These are phyloP conservation scores for Trichocladium antarcticum DNA, from an alignment of 495 filamentous ascomycete species.

Conservation along the genomic window DNA sequence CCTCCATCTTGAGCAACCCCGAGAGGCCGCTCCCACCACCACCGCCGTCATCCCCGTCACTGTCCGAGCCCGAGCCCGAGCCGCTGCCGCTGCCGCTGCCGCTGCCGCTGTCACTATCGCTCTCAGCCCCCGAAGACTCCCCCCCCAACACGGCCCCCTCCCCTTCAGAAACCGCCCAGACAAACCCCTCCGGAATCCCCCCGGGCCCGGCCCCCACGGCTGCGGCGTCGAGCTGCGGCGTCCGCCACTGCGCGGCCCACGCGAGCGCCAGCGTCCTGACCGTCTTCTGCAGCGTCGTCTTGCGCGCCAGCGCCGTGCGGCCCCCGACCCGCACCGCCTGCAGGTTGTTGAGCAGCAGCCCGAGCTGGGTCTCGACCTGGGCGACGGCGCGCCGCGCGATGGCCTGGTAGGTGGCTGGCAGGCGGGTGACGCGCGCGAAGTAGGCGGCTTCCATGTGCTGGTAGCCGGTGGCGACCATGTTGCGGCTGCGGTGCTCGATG, in stretches of 20 bases:
- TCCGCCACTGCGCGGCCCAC: constrained; percentile 6
- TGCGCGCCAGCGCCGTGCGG: constrained; percentile 1
- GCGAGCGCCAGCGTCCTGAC: background rate
- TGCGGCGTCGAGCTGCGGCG: background rate
- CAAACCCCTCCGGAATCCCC: background rate
- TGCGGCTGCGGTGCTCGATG: background rate
- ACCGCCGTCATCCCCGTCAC: background rate
- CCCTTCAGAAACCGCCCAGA: background rate
- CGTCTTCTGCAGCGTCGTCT: constrained; percentile 5
- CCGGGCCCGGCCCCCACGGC: background rate
- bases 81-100: background rate
- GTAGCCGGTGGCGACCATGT: background rate
- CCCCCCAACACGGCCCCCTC: background rate
- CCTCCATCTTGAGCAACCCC: too few species aligned
- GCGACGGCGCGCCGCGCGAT: background rate
- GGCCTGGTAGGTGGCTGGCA: background rate
- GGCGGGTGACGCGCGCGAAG: background rate
- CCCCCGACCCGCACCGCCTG: background rate
- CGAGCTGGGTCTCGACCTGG: background rate
- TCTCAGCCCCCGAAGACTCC: background rate
- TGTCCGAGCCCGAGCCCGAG: too few species aligned
- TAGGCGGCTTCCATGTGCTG: background rate
- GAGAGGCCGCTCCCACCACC: too few species aligned
- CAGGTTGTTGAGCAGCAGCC: constrained; percentile 10
- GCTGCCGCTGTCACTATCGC: background rate